Evolutionary conservation across 148 eudicot species (phyloP).

Genomic region (Fagopyrum homotropicum): DNA sequence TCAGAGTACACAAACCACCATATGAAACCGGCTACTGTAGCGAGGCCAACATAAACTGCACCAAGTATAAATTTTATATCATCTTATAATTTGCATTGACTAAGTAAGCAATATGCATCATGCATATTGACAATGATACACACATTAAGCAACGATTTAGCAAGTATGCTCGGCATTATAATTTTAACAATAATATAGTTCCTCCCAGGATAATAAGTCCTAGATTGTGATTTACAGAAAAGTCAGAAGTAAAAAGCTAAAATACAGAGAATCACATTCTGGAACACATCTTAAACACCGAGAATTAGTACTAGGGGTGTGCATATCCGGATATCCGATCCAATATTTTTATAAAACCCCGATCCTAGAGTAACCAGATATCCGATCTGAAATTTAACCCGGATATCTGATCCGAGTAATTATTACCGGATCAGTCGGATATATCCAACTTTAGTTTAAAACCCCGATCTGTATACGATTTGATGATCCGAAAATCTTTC

Average conservation of each 20-base stretch:
- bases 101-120: neutral
- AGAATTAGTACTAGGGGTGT: too few species aligned
- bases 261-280: neutral
- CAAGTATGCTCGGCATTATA: neutral
- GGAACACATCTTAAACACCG: neutral
- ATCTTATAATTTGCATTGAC: neutral
- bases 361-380: too few species aligned
- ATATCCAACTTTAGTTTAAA: too few species aligned
- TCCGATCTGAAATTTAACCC: too few species aligned
- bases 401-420: too few species aligned
- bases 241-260: slow-evolving; percentile 4
- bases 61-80: slow-evolving; percentile 20
- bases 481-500: too few species aligned
- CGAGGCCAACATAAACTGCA: slow-evolving; percentile 98
- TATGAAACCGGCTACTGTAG: slow-evolving; percentile 94
- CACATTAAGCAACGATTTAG: neutral
- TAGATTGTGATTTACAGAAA: neutral
- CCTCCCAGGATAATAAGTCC: neutral
- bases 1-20: slow-evolving; percentile 97
- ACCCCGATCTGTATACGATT: too few species aligned
- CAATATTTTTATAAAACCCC: too few species aligned
- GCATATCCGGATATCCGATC: too few species aligned
- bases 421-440: too few species aligned
- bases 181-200: neutral
- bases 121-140: neutral